Evolutionary conservation across 192 early-diverging fungal species (phyloP).

Genomic region (Fimicolochytrium jonesii): DNA sequence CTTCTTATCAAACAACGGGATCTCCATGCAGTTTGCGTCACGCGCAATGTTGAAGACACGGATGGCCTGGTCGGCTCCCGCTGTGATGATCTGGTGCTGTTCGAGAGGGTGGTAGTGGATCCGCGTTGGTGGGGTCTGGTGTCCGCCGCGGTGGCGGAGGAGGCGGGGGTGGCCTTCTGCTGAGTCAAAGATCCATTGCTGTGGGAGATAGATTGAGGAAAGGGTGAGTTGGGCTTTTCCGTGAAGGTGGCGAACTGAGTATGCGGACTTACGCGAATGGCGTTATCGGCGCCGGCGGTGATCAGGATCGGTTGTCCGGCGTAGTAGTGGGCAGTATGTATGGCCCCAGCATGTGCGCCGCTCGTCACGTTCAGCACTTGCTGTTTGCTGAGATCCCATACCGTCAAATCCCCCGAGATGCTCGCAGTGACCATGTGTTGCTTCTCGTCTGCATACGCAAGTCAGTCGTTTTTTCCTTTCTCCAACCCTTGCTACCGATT

Average conservation of each 20-base stretch:
- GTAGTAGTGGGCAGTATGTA: conserved; percentile 78
- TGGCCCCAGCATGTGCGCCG: conserved; percentile 76
- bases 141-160: conserved; percentile 80
- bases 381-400: conserved; percentile 88
- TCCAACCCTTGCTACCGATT: background rate
- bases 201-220: background rate
- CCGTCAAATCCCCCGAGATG: conserved; percentile 78
- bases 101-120: conserved; percentile 75
- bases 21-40: conserved; percentile 76
- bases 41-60: conserved; percentile 79
- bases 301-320: conserved; percentile 80
- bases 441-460: conserved; percentile 54
- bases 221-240: background rate
- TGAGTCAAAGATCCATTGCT: conserved; percentile 94
- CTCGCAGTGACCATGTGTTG: conserved; percentile 88
- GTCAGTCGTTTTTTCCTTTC: background rate
- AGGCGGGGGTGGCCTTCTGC: conserved; percentile 74
- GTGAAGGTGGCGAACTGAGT: background rate
- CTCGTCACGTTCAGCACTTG: conserved; percentile 74
- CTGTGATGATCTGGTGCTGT: conserved; percentile 69
- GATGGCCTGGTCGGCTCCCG: conserved; percentile 79
- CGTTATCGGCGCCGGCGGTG: conserved; percentile 84
- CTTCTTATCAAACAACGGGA: conserved; percentile 79
- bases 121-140: conserved; percentile 77
- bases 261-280: conserved; percentile 62